phyloP scores from a whole-genome alignment of 176 grass and related monocot genomes.

The Neostapfia colusana region DNA sequence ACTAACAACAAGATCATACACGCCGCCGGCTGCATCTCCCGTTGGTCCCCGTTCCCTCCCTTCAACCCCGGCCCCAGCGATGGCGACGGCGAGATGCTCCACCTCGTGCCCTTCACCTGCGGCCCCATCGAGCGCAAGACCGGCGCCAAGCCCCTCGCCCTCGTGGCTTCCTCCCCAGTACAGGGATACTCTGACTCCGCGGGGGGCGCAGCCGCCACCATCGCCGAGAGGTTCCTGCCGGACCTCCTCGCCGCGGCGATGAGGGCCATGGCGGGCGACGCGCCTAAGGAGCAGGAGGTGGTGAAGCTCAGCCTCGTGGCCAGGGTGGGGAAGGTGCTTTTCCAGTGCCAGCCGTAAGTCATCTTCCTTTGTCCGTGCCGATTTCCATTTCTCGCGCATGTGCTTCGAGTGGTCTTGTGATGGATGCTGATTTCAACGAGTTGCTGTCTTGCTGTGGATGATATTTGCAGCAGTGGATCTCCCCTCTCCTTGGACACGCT shows the following conservation, averaged over 20 bases:
- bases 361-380: not conserved
- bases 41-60: constrained; percentile 33
- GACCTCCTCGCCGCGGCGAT: constrained; percentile 31
- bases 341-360: constrained; percentile 39
- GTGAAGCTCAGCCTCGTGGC: constrained; percentile 37
- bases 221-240: constrained; percentile 29
- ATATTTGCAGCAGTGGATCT: constrained; percentile 15
- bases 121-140: constrained; percentile 34
- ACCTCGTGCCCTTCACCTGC: constrained; percentile 42
- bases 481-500: constrained; percentile 32
- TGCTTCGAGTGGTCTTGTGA: not conserved
- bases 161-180: constrained; percentile 14
- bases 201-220: not conserved
- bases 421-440: not conserved
- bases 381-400: not conserved
- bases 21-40: constrained; percentile 37
- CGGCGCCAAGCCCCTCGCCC: constrained; percentile 42
- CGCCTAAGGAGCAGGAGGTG: constrained; percentile 3
- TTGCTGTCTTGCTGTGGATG: not conserved
- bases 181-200: not conserved
- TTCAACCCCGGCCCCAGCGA: not conserved
- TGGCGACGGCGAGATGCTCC: not conserved
- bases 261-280: constrained; percentile 20
- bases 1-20: constrained; percentile 40
- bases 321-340: constrained; percentile 44